Evolutionary conservation across 352 stramenopile species (phyloP), one percentile per base, ranked within the genome.

Genomic region (Phytopythium litorale): DNA sequence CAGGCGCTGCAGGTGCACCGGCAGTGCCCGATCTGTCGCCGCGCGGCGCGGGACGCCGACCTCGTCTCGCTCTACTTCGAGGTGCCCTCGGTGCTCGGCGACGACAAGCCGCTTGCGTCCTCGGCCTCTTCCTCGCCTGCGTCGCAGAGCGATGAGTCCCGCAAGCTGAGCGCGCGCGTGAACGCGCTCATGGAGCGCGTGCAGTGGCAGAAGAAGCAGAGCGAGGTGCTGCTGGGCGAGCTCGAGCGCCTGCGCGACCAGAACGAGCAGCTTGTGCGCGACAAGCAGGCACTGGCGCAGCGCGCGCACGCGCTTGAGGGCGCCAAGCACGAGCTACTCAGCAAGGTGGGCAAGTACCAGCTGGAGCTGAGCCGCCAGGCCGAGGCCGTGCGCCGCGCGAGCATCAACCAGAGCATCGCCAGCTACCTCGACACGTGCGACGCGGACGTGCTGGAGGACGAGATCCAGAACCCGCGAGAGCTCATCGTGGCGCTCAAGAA

Each of bases 401-500:
- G 55, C 28, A 67, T 93, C 38, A 93, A 93, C 53, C 81, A 88
- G 60, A 91, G 80, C 66, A 88, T 93, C 57, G 65, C 88, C 42
- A 78, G 76, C 23, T 93, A 81, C 50, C 60, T 93, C 45, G 80
- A 91, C 60, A 85, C 81, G 37, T 90, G 82, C 56, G 81, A 93
- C 55, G 71, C 73, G 15, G 76, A 85, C 2, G 73, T 71, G 30
- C 55, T 93, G 52, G 84, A 93, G 60, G 81, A 91, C 7, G 81
- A 93, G 52, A 77, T 93, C 9, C 80, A 87, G 55, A 91, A 93
- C 67, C 84, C 84, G 7, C 73, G 78, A 33, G 81, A 93, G 49
- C 68, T 91, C 1, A 89, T 93, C 43, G 69, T 81, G 58, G 84
- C 84, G 25, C 70, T 93, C 30, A 93, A 93, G 65, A 93, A 93